Percentiles rank a stretch among this genome's conserved stretches.
phyloP scores from a whole-genome alignment of 768 basidiomycete genomes.

The Baorangia bicolor region DNA sequence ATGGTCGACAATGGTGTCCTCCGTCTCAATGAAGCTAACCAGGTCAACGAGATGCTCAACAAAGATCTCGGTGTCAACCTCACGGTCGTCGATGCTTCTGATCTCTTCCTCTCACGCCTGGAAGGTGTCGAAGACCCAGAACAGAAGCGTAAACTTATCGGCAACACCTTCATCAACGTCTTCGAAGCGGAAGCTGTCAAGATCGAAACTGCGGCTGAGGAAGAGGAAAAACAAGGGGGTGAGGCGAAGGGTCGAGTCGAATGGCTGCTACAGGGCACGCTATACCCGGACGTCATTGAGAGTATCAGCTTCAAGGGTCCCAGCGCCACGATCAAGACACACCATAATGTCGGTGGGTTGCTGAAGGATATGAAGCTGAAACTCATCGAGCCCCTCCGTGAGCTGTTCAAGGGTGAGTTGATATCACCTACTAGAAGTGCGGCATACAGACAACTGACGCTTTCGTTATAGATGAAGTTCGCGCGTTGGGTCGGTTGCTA shows the following conservation, averaged over 20 bases:
- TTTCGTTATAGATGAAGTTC: conserved; percentile 78
- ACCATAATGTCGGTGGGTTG: conserved; percentile 97
- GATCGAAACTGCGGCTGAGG: conserved; percentile 79
- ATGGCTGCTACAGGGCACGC: conserved; percentile 95
- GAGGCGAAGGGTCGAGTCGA: conserved; percentile 89
- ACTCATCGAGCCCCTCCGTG: conserved; percentile 94
- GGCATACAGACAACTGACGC: background rate
- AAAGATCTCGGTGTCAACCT: conserved; percentile 94
- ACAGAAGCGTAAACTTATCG: conserved; percentile 95
- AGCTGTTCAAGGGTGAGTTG: conserved; percentile 91
- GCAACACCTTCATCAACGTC: conserved; percentile 97
- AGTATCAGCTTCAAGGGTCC: conserved; percentile 99
- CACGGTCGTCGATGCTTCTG: conserved; percentile 93
- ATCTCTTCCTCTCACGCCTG: conserved; percentile 86
- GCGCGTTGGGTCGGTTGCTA: conserved; percentile 86
- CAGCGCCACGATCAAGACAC: conserved; percentile 98
- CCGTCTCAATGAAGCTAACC: conserved; percentile 83
- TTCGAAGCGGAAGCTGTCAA: conserved; percentile 94
- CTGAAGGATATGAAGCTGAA: conserved; percentile 98
- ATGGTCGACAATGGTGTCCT: conserved; percentile 99
- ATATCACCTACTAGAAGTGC: background rate
- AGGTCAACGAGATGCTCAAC: conserved; percentile 92
- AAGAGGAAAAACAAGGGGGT: conserved; percentile 64
- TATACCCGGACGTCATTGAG: conserved; percentile 99
- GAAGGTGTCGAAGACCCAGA: conserved; percentile 94